Base-by-base conservation (phyloP, 495 filamentous ascomycete species). In the Penicillium simplicissimum region DNA sequence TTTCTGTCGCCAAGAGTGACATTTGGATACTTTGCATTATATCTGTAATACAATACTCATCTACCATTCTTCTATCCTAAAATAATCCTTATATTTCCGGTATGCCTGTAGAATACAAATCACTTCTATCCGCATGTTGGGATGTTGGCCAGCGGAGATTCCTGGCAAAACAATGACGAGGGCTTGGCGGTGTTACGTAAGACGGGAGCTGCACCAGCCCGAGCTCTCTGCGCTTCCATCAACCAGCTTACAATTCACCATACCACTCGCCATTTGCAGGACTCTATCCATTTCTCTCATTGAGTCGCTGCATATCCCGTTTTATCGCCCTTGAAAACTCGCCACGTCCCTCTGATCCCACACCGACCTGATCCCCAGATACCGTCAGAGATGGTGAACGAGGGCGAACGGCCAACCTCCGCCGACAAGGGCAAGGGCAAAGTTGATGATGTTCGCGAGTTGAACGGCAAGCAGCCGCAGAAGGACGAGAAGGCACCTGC, bases 401-500 rank as follows among this genome's bases (percentile, higher is more conserved):
- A 93, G 74, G 92, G 90, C 79, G 91, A 95, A 79, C 84, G 87
- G 82, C 84, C 89, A 74, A 91, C 89, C 76, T 78, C 86, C 72
- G 83, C 86, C 74, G 93, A 96, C 79, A 97, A 98, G 83, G 95
- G 93, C 76, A 97, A 97, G 83, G 93, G 88, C 71, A 98, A 97
- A 82, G 88, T 87, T 61, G 82, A 87, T 57, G 84, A 87, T 70
- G 76, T 79, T 48, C 82, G 84, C 65, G 84, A 83, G 38, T 67
- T 80, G 65, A 73, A 88, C 58, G 82, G 79, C 60, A 86, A 84
- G 76, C 90, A 90, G 71, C 70, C 78, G 25, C 85, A 89, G 58
- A 87, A 88, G 45, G 81, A 82, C 36, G 88, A 90, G 68, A 89
- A 90, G 76, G 71, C 82, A n/a, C 78, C 84, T 72, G 76, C 80